phyloP scores from a whole-genome alignment of 495 filamentous ascomycete species.

The Cryomyces minteri region DNA sequence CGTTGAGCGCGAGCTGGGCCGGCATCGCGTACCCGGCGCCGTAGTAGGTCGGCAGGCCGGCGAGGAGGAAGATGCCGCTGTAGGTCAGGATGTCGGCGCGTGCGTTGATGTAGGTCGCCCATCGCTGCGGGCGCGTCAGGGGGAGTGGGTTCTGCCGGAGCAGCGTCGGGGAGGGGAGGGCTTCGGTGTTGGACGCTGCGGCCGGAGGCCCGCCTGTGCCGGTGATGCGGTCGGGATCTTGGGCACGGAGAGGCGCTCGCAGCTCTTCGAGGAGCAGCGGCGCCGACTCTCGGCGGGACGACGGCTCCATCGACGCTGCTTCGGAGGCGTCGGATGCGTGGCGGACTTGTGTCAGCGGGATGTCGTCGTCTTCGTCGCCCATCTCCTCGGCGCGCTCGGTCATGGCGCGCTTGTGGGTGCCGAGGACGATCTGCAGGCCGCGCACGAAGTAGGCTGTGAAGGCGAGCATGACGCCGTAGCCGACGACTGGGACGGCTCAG shows the following conservation, averaged over 20 bases:
- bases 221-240: constrained; percentile 20
- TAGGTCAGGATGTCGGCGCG: constrained; percentile 26
- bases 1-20: constrained; percentile 28
- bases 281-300: background rate
- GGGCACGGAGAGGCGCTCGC: constrained; percentile 12
- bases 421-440: constrained; percentile 27
- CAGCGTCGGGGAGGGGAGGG: background rate
- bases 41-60: constrained; percentile 32
- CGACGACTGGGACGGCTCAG: constrained; percentile 21
- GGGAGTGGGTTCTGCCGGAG: constrained; percentile 20
- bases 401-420: constrained; percentile 28
- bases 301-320: background rate
- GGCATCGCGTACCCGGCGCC: constrained; percentile 32
- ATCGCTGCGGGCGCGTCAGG: constrained; percentile 24
- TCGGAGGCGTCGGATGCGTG: background rate
- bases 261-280: constrained; percentile 1
- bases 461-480: constrained; percentile 27
- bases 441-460: constrained; percentile 30
- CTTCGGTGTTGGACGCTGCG: constrained; percentile 2
- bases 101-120: constrained; percentile 23
- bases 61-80: constrained; percentile 22
- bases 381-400: constrained; percentile 31
- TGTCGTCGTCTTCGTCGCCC: constrained; percentile 20
- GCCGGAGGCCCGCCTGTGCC: constrained; percentile 23
- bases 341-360: constrained; percentile 12